Conservation (phyloP, 2,329 filamentous ascomycete genomes). For the Ascochyta rabiei region DNA sequence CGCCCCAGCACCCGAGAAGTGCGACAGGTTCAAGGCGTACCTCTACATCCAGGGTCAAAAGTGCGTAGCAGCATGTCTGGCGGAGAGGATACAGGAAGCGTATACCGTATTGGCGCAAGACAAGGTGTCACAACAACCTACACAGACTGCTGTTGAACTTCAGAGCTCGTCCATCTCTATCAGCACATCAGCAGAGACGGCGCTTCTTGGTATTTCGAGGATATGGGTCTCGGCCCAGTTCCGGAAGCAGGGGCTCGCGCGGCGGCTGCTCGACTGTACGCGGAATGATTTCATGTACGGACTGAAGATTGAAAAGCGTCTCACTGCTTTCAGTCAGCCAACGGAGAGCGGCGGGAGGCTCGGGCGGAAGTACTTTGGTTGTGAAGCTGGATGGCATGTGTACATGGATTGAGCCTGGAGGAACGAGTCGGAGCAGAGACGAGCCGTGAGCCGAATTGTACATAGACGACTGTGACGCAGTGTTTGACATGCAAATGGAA, state of each 20-base stretch:
- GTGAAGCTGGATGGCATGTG: conserved; percentile 63
- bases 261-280: conserved; percentile 62
- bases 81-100: conserved; percentile 65
- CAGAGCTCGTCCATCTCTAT: conserved; percentile 51
- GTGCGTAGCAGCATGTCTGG: conserved; percentile 67
- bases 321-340: conserved; percentile 70
- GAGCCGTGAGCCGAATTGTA: not conserved
- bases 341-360: conserved; percentile 65
- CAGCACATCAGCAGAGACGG: conserved; percentile 51
- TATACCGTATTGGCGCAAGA: conserved; percentile 53
- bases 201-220: conserved; percentile 66
- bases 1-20: conserved; percentile 39
- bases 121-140: conserved; percentile 24
- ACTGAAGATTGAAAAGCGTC: conserved; percentile 59
- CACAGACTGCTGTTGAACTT: conserved; percentile 17
- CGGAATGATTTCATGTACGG: conserved; percentile 62
- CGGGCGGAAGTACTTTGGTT: conserved; percentile 64
- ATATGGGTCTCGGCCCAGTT: conserved; percentile 68
- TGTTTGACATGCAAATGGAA: conserved; percentile 6
- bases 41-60: conserved; percentile 66
- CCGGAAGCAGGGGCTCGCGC: conserved; percentile 63
- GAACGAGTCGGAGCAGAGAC: not conserved
- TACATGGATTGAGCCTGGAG: conserved; percentile 60
- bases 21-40: conserved; percentile 64
- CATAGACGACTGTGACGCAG: not conserved